Evolutionary conservation across 2,329 filamentous ascomycete genomes (phyloP), one percentile per base, ranked within the genome.

Genomic region (Clonostachys byssicola): DNA sequence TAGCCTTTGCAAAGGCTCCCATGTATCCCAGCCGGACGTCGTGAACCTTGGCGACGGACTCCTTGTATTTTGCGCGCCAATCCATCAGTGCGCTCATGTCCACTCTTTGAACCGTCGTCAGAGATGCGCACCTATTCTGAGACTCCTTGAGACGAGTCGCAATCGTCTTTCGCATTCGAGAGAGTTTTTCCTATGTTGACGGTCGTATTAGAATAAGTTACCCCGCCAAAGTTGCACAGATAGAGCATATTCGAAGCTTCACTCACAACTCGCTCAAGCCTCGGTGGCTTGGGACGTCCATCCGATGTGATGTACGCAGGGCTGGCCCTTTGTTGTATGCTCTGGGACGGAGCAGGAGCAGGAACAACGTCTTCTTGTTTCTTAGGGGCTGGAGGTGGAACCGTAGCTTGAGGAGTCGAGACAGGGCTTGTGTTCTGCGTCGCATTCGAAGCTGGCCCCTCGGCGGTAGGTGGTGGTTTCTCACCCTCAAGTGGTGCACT

Each of bases 111-210:
- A 63, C 53, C 49, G 88, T 83, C 68, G 88, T 89, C 58, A 88
- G 71, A 17, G 88, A 81, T 67, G 88, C 88, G 59, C 74, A 75
- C 61, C 86, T 78, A 64, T 84, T 77, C 68, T 85, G 77, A 47
- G 85, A 88, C 63, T 88, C 75, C 56, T 77, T 80, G 47, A 89
- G 81, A 54, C 85, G 82, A 55, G 63, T 72, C 54, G 86, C 85
- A 59, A 89, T 89, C 52, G 83, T 85, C 75, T 86, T 87, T 71
- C 85, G 84, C 85, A 89, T 89, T 57, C 81, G 81, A 54, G 75
- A 77, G 54, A 85, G 54, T 51, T 62, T 64, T 51, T 61, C 61
- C 59, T 61, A 2, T 14, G 23, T 34, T 23, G 8, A 30, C 9
- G 10, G 23, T 33, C 54, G 23, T 52, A 52, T 34, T 38, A 12